Evolutionary conservation across 306 rosid genomes (phyloP), one percentile per base, ranked within the genome.

Genomic region (Boehmeria nivea): DNA sequence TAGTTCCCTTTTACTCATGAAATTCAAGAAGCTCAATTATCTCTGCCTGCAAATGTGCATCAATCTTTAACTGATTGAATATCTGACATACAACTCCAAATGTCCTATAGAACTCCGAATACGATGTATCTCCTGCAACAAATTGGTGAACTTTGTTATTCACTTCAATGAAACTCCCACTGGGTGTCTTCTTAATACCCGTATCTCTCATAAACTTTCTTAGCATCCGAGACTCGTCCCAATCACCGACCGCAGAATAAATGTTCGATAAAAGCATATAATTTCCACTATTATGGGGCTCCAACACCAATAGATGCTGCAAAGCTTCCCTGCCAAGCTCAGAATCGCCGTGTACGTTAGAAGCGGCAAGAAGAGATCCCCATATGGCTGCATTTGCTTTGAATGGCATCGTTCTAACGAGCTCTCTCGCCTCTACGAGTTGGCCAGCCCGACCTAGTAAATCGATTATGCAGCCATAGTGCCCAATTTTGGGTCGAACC

Each of bases 281-380:
- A 42, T 68, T 82, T 43, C 85, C 85, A 58, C 81, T 62, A 47
- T 78, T 71, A 12, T 59, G 63, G 6, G 89, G 89, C 71, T 86
- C 89, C 60, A 82, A 43, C 76, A 34, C 49, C 25, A 73, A 36
- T 6, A 82, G 73, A 65, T 68, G 77, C 45, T 51, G 40, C 63
- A 75, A 65, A 28, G 89, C 87, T 57, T 56, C 76, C 23, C 61
- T 71, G 18, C 87, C 95, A 37, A 86, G 74, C 49, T 60, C 84
- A 6, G 72, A 72, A 71, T 80, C 64, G 13, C 78, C 73, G 43
- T 73, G 76, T 31, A 58, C 62, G 38, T 71, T 68, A 24, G 87
- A 63, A 58, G 79, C 81, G 50, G 87, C 81, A 65, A 86, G 87
- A 70, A 86, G 77, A 40, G 89, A 79, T 59, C 89, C 89, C 89